A percentile compares a stretch with the other conserved stretches of the same genome.
Evolutionary conservation across 1,284 basidiomycete genomes (phyloP).

Genomic region (Puccinia hordei): DNA sequence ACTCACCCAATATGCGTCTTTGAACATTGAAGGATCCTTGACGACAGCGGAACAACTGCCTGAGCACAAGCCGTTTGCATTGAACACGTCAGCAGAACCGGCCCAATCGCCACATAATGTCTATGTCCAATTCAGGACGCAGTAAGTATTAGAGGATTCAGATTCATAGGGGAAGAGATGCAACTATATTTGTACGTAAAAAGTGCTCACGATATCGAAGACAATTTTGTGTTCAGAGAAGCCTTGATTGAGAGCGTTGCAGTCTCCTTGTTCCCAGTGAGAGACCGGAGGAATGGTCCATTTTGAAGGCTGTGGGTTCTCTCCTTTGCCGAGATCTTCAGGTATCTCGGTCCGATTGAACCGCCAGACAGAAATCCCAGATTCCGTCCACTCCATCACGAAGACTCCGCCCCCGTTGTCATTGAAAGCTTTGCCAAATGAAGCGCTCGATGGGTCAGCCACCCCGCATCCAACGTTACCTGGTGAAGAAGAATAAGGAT

Average conservation of each 20-base stretch:
- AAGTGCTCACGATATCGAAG: conserved; percentile 64
- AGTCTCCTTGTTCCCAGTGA: conserved; percentile 67
- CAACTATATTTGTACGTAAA: conserved; percentile 61
- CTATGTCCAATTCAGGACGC: conserved; percentile 64
- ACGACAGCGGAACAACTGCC: conserved; percentile 71
- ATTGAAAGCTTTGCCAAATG: conserved; percentile 75
- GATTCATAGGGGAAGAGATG: conserved; percentile 64
- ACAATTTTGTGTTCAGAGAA: conserved; percentile 72
- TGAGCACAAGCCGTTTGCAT: conserved; percentile 65
- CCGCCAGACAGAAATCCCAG: conserved; percentile 72
- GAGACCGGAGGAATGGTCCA: conserved; percentile 68
- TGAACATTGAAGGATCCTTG: conserved; percentile 68
- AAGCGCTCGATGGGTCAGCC: conserved; percentile 63
- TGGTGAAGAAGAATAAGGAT: not conserved
- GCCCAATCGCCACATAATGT: conserved; percentile 82
- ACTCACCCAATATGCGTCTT: conserved; percentile 54
- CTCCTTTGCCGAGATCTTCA: conserved; percentile 65
- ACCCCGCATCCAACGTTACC: conserved; percentile 72
- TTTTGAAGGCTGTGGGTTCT: conserved; percentile 66
- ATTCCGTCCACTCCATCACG: conserved; percentile 70
- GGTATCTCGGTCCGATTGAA: conserved; percentile 63
- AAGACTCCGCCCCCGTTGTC: conserved; percentile 72
- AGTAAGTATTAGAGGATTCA: conserved; percentile 64
- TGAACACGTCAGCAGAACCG: conserved; percentile 64
- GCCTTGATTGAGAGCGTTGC: conserved; percentile 66